Percentiles rank a stretch among this genome's conserved stretches.
phyloP scores from a whole-genome alignment of 768 basidiomycete genomes.

The Tylopilus vinaceipallidus region DNA sequence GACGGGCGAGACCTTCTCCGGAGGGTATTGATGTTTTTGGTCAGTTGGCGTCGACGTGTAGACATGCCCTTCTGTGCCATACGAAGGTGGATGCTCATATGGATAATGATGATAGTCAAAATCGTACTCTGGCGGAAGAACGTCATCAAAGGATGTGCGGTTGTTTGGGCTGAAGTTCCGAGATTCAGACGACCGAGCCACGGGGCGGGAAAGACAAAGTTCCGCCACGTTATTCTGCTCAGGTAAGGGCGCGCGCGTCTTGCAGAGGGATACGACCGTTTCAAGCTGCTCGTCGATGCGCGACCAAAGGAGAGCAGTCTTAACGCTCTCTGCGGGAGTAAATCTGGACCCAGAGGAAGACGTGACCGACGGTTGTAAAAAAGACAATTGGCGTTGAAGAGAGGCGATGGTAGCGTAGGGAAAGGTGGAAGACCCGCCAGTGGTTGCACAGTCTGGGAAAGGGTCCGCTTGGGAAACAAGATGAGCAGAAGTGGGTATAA shows the following conservation, averaged over 20 bases:
- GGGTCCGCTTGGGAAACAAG: conserved; percentile 8
- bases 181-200: conserved; percentile 38
- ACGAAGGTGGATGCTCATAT: conserved; percentile 28
- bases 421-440: neutral
- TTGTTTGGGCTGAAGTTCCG: neutral
- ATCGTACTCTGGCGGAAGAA: conserved; percentile 59
- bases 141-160: conserved; percentile 21
- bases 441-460: conserved; percentile 4
- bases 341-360: conserved; percentile 8
- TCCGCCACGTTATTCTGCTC: conserved; percentile 6
- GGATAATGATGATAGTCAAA: conserved; percentile 12
- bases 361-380: conserved; percentile 47
- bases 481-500: conserved; percentile 17
- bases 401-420: conserved; percentile 50
- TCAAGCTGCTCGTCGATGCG: conserved; percentile 75
- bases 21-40: conserved; percentile 16
- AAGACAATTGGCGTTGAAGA: conserved; percentile 66
- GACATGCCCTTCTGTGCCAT: conserved; percentile 11
- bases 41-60: conserved; percentile 4
- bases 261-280: conserved; percentile 62
- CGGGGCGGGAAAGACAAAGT: conserved; percentile 19
- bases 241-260: conserved; percentile 43
- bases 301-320: conserved; percentile 69
- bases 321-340: conserved; percentile 50
- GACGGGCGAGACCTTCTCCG: conserved; percentile 18